phyloP scores from a whole-genome alignment of 2,329 filamentous ascomycete genomes.

The Penicillium frequentans region DNA sequence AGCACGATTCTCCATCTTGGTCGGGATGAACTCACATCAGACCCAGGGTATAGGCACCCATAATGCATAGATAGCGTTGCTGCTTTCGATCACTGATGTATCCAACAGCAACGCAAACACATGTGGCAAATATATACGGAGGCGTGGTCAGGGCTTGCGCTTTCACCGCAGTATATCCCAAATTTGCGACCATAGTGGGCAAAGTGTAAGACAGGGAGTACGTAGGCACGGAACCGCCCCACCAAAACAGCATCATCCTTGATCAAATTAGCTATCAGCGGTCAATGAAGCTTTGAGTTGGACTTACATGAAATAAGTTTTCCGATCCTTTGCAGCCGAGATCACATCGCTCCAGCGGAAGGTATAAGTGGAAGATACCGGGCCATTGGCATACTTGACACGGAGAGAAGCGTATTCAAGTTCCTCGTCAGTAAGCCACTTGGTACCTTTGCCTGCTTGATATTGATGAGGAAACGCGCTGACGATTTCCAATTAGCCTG shows the following conservation, averaged over 20 bases:
- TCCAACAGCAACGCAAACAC: slow-evolving; percentile 31
- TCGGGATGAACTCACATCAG: slow-evolving; percentile 1
- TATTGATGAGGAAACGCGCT: slow-evolving; percentile 1
- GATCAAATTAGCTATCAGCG: background rate
- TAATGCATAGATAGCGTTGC: background rate
- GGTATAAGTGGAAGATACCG: background rate
- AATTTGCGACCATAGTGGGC: slow-evolving; percentile 30
- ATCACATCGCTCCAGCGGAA: background rate
- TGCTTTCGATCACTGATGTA: slow-evolving; percentile 30
- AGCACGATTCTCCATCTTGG: background rate
- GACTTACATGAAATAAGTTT: background rate
- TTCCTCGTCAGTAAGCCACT: background rate
- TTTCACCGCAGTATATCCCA: slow-evolving; percentile 27
- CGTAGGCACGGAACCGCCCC: slow-evolving; percentile 24
- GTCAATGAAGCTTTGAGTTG: background rate
- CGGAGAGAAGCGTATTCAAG: slow-evolving; percentile 5
- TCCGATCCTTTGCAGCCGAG: background rate
- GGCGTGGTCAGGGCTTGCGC: slow-evolving; percentile 30
- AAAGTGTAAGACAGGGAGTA: slow-evolving; percentile 27
- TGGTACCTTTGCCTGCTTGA: background rate
- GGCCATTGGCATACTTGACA: slow-evolving; percentile 18
- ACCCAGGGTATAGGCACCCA: slow-evolving; percentile 35
- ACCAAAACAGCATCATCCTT: slow-evolving; percentile 25
- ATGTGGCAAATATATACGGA: slow-evolving; percentile 45
- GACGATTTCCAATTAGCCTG: background rate